These are phyloP conservation scores for Sclerotinia glacialis DNA, from an alignment of 2,329 filamentous ascomycete genomes.

Conservation along the genomic window DNA sequence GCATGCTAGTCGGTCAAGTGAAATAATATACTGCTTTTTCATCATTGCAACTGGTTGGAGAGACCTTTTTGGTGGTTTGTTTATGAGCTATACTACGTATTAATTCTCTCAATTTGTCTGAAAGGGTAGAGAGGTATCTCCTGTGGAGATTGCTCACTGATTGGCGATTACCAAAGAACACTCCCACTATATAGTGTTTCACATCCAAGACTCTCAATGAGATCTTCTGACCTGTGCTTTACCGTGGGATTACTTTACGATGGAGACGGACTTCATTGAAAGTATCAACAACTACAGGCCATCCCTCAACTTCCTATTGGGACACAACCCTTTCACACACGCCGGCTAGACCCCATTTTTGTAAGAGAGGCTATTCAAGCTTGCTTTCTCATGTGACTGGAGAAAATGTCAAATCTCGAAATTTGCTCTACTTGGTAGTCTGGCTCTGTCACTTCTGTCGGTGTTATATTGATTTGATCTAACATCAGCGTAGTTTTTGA, in stretches of 20 bases:
- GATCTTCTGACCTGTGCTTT: slow-evolving; percentile 5
- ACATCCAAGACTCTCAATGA: slow-evolving; percentile 17
- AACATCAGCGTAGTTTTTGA: background rate
- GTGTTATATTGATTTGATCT: background rate
- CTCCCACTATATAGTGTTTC: background rate
- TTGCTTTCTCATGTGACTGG: background rate
- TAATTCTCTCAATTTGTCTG: no score
- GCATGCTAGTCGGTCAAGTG: background rate
- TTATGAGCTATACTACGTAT: background rate
- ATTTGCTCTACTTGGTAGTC: background rate
- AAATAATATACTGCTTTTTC: background rate
- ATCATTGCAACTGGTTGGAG: background rate
- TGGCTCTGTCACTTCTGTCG: background rate
- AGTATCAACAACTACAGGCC: background rate
- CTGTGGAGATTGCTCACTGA: slow-evolving; percentile 2
- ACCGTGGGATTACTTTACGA: no score
- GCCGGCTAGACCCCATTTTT: background rate
- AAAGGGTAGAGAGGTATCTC: background rate
- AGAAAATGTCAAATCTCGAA: background rate
- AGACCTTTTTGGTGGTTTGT: background rate
- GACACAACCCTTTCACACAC: slow-evolving; percentile 3
- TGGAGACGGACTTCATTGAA: background rate
- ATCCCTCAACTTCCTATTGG: slow-evolving; percentile 8
- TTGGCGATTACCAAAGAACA: background rate
- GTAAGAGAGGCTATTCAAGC: background rate